Conservation (phyloP, 2,329 filamentous ascomycete species). For the Tympanopsis confertula region DNA sequence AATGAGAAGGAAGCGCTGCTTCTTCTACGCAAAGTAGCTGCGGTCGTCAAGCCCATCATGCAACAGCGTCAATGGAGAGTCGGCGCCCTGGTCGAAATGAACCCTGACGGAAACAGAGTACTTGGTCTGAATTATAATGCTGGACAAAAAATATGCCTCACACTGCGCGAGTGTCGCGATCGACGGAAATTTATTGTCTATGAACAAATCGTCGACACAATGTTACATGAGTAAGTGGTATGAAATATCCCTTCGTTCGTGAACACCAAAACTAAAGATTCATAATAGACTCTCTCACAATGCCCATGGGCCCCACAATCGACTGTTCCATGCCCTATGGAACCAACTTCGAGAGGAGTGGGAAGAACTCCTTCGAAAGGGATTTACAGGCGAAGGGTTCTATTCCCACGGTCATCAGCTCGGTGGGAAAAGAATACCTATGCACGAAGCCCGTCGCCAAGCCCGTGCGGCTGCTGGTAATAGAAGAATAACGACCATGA, state of each 20-base stretch:
- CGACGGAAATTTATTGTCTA: slow-evolving; percentile 48
- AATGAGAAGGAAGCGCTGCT: slow-evolving; percentile 31
- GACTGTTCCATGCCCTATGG: slow-evolving; percentile 53
- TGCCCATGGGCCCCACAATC: slow-evolving; percentile 50
- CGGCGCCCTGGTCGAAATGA: slow-evolving; percentile 46
- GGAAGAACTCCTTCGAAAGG: slow-evolving; percentile 43
- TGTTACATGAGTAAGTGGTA: slow-evolving; percentile 60
- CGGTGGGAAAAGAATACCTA: slow-evolving; percentile 29
- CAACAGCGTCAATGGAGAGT: slow-evolving; percentile 52
- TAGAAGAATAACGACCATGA: slow-evolving; percentile 34
- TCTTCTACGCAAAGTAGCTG: slow-evolving; percentile 48
- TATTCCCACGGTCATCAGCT: slow-evolving; percentile 45
- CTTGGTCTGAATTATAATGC: slow-evolving; percentile 49
- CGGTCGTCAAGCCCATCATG: slow-evolving; percentile 58
- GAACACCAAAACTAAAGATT: too few species aligned
- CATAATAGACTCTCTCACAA: slow-evolving; percentile 45
- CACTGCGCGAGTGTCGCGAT: slow-evolving; percentile 48
- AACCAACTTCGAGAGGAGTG: slow-evolving; percentile 55
- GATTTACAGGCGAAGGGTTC: slow-evolving; percentile 61
- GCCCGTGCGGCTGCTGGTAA: slow-evolving; percentile 50
- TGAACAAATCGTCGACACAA: slow-evolving; percentile 51
- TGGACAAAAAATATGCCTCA: slow-evolving; percentile 50
- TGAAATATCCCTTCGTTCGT: too few species aligned
- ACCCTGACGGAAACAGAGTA: slow-evolving; percentile 42
- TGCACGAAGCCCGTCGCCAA: slow-evolving; percentile 42